Percentiles rank a stretch among this genome's conserved stretches.
Evolutionary conservation across 257 asterid genomes (phyloP).

Genomic region (Nicotiana paniculata): DNA sequence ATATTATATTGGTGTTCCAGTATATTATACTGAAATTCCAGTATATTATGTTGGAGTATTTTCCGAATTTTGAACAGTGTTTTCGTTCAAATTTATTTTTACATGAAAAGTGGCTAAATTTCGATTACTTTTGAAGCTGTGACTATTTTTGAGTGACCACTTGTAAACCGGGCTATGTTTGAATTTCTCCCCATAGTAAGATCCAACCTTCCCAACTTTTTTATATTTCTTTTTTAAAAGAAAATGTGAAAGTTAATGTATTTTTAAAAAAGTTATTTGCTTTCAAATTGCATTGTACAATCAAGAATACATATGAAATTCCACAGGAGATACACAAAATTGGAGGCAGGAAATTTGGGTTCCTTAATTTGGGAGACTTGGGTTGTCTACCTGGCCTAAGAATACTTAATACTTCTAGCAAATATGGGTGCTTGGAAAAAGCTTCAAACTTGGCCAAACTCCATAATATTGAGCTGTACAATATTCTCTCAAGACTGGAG

Average conservation of each 20-base stretch:
- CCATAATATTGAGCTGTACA: slow-evolving; percentile 37
- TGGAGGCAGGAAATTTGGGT: slow-evolving; percentile 63
- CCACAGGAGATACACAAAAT: slow-evolving; percentile 42
- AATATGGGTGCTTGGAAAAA: slow-evolving; percentile 38
- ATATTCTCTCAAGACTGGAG: slow-evolving; percentile 25
- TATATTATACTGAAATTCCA: too few relatives aligned
- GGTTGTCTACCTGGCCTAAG: slow-evolving; percentile 63
- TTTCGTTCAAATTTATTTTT: too few relatives aligned
- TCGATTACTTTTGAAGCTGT: too few relatives aligned
- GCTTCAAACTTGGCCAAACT: slow-evolving; percentile 37
- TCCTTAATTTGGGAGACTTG: slow-evolving; percentile 52
- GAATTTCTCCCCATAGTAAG: too few relatives aligned
- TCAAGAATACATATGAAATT: background rate
- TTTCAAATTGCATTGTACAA: background rate
- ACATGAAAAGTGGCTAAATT: too few relatives aligned
- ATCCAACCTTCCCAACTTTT: background rate
- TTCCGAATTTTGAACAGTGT: too few relatives aligned
- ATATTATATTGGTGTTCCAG: too few relatives aligned
- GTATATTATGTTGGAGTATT: too few relatives aligned
- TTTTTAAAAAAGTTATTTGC: background rate
- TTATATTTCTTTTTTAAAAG: too few relatives aligned
- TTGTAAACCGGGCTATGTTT: too few relatives aligned
- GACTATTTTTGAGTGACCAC: too few relatives aligned
- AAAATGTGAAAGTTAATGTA: too few relatives aligned
- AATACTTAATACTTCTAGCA: slow-evolving; percentile 22